Percentiles rank a stretch among this genome's conserved stretches.
These are phyloP conservation scores for Termitomyces sp. DNA, from an alignment of 768 basidiomycete genomes.

Conservation along the genomic window DNA sequence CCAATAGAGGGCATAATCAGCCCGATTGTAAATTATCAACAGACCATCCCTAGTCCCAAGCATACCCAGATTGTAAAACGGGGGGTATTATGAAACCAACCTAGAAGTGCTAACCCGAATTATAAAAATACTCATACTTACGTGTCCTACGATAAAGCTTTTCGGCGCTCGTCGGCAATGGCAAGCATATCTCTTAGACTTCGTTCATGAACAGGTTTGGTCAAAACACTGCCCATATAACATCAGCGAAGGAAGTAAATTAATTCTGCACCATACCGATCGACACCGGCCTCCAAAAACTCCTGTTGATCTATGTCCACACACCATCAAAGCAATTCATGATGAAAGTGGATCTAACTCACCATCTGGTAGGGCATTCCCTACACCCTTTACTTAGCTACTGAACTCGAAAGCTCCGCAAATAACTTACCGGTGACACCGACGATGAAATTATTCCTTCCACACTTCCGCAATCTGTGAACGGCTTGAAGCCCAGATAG, in stretches of 20 bases:
- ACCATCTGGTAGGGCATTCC: constrained; percentile 50
- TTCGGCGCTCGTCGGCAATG: constrained; percentile 41
- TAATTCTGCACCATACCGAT: constrained; percentile 44
- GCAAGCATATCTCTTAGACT: constrained; percentile 39
- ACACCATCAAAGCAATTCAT: constrained; percentile 4
- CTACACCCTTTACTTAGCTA: constrained; percentile 19
- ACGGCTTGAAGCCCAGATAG: constrained; percentile 72
- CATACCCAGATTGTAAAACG: background rate
- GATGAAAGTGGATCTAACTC: constrained; percentile 11
- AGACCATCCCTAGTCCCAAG: background rate
- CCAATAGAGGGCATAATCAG: background rate
- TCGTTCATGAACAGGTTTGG: constrained; percentile 74
- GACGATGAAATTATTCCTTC: constrained; percentile 73
- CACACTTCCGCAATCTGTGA: constrained; percentile 55
- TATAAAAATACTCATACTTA: background rate
- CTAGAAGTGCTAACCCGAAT: background rate
- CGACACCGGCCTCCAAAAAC: constrained; percentile 70
- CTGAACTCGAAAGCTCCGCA: background rate
- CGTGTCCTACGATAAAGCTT: constrained; percentile 15
- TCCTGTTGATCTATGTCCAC: constrained; percentile 63
- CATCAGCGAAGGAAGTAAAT: constrained; percentile 2
- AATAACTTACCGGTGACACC: constrained; percentile 59
- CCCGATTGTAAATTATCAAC: background rate
- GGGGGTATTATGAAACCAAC: background rate
- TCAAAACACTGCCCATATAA: constrained; percentile 48